Evolutionary conservation across 2,329 filamentous ascomycete species (phyloP), one percentile per base, ranked within the genome.

Genomic region (Colletotrichum cereale): DNA sequence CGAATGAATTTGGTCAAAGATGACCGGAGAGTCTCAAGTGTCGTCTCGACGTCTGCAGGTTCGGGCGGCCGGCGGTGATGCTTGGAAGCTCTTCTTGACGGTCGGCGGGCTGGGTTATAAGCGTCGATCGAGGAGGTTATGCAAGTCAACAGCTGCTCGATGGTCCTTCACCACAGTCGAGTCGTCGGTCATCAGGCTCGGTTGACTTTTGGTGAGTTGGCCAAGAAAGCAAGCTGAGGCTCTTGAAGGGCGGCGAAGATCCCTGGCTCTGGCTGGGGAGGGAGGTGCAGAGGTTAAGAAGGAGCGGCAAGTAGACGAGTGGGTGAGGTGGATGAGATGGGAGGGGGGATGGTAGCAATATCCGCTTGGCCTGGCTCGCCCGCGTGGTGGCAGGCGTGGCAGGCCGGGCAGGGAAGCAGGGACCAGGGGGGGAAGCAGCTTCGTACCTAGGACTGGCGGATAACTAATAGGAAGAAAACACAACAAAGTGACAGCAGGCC

Each of bases 331-430:
- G 34, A 62, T 34, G 58, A 29, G 55, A 66, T 66, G 68, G 50
- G 42, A 24, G 63, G 36, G 34, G 24, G 31, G 34, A 36, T 40
- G 47, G 47, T 47, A 71, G 57, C 68, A 71, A 67, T 63, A 71
- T 71, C 67, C 57, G 64, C 64, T 71, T 62, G 62, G 63, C 67
- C 56, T 67, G 57, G 68, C 64, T 71, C 57, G 67, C 57, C 62
- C 55, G 67, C 64, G 55, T 67, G 63, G 29, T 60, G 40, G 42
- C 48, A 57, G 48, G 60, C 62, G 60, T 52, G 18, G 31, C 60
- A 42, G 47, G 62, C 42, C n/a, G 63, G 50, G 36, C 42, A 52
- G 31, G 42, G 24, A 34, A 56, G 48, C 58, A 71, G 40, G 66
- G 53, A 60, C 47, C 40, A 55, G 67, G 67, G 55, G 50, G 40